Evolutionary conservation across 2,329 filamentous ascomycete genomes (phyloP).

Genomic region (Incumbomyces delicatus): DNA sequence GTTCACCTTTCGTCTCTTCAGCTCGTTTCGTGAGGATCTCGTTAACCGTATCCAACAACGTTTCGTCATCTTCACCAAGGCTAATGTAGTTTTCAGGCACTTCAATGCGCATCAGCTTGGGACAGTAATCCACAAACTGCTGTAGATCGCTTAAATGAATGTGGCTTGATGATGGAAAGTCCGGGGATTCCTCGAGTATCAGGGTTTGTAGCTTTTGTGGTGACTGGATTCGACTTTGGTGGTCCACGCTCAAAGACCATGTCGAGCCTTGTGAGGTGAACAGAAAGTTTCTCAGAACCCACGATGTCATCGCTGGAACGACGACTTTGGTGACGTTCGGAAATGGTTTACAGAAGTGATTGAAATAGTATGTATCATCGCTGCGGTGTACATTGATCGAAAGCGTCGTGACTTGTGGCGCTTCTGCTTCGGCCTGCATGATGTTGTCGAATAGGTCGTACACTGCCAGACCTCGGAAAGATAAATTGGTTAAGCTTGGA

Average conservation of each 20-base stretch:
- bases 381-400: constrained; percentile 2
- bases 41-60: constrained; percentile 1
- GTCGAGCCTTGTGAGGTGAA: constrained; percentile 8
- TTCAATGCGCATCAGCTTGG: constrained; percentile 1
- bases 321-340: constrained; percentile 3
- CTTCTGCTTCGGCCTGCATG: not conserved
- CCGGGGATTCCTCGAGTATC: constrained; percentile 1
- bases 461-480: not conserved
- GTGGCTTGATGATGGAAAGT: constrained; percentile 3
- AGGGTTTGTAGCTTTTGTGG: constrained; percentile 2
- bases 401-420: constrained; percentile 3
- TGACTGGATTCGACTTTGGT: not conserved
- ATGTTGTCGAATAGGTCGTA: constrained; percentile 4
- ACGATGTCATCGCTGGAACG: constrained; percentile 4
- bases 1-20: not conserved
- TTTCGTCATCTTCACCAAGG: constrained; percentile 4
- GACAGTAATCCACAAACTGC: constrained; percentile 5
- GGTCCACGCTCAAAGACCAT: constrained; percentile 5
- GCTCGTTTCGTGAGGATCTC: constrained; percentile 1
- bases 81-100: constrained; percentile 4
- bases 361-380: constrained; percentile 7
- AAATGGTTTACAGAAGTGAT: constrained; percentile 3
- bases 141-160: not conserved
- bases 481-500: not conserved
- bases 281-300: constrained; percentile 9